phyloP scores from a whole-genome alignment of 805 yeast genomes.

The Lipomyces lipofer region DNA sequence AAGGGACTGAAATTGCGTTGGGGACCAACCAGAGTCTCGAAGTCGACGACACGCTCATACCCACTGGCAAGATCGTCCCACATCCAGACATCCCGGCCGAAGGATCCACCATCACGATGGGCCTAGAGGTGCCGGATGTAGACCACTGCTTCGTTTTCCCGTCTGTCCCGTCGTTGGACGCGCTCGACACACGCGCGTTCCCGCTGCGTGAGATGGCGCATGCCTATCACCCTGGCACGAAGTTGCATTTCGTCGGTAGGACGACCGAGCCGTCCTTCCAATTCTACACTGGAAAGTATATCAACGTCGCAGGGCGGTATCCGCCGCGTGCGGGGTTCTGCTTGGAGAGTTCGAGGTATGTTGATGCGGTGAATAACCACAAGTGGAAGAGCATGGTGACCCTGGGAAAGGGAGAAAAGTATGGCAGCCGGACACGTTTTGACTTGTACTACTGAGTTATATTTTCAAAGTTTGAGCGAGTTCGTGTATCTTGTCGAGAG shows the following conservation, averaged over 20 bases:
- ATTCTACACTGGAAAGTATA: slow-evolving; percentile 61
- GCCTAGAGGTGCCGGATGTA: slow-evolving; percentile 42
- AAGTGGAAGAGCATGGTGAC: slow-evolving; percentile 54
- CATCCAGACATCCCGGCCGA: slow-evolving; percentile 35
- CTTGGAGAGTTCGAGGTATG: slow-evolving; percentile 60
- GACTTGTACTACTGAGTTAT: slow-evolving; percentile 25
- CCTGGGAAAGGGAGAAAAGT: slow-evolving; percentile 51
- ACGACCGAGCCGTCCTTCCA: slow-evolving; percentile 70
- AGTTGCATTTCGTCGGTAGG: slow-evolving; percentile 45
- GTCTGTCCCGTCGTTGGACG: slow-evolving; percentile 30
- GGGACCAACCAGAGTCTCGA: slow-evolving; percentile 46
- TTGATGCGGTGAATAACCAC: slow-evolving; percentile 52
- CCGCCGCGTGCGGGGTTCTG: slow-evolving; percentile 54
- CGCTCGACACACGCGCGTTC: slow-evolving; percentile 51
- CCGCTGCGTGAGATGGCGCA: slow-evolving; percentile 44
- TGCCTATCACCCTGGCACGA: slow-evolving; percentile 50
- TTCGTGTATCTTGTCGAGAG: no score
- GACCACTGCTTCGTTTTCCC: slow-evolving; percentile 53
- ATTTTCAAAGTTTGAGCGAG: no score
- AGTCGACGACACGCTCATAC: slow-evolving; percentile 47
- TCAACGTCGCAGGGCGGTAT: slow-evolving; percentile 40
- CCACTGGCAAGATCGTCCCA: slow-evolving; percentile 48
- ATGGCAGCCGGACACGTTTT: slow-evolving; percentile 50
- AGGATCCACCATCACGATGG: slow-evolving; percentile 35
- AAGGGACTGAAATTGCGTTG: slow-evolving; percentile 45